Evolutionary conservation across 2,329 filamentous ascomycete genomes (phyloP).

Genomic region (Graphilbum fragrans): DNA sequence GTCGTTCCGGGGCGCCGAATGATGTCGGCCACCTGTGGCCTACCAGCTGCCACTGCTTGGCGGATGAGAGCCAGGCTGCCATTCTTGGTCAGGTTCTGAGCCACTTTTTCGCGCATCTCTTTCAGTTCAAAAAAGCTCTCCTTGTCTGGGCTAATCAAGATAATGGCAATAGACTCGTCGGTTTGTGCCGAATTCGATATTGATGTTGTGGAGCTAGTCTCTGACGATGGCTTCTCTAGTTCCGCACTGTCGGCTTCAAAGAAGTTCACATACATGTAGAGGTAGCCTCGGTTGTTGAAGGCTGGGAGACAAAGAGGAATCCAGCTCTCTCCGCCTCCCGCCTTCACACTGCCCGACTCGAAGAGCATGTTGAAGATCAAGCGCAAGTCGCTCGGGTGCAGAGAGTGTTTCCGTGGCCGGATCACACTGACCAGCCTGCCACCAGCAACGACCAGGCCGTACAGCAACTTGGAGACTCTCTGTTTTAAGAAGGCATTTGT

Average conservation of each 20-base stretch:
- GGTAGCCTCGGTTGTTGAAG: constrained; percentile 91
- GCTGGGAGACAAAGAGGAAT: constrained; percentile 90
- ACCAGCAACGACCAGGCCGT: constrained; percentile 86
- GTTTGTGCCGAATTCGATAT: background rate
- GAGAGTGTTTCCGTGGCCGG: constrained; percentile 82
- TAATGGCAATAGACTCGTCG: constrained; percentile 73
- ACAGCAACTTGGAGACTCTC: constrained; percentile 67
- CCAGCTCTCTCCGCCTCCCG: constrained; percentile 90
- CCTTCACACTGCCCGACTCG: constrained; percentile 82
- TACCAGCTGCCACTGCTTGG: constrained; percentile 55
- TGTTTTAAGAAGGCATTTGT: constrained; percentile 78
- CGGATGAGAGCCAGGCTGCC: constrained; percentile 65
- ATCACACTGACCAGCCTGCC: constrained; percentile 91
- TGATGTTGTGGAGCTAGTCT: constrained; percentile 40
- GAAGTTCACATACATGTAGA: constrained; percentile 99
- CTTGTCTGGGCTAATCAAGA: constrained; percentile 85
- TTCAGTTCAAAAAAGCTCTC: constrained; percentile 89
- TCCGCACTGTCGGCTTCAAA: constrained; percentile 48
- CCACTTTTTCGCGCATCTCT: constrained; percentile 52
- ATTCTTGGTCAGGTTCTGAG: constrained; percentile 61
- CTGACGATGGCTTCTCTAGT: background rate
- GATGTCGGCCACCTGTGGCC: constrained; percentile 61
- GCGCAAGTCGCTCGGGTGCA: constrained; percentile 91
- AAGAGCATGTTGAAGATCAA: constrained; percentile 99
- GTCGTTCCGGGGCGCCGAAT: constrained; percentile 47